Percentiles rank a stretch among this genome's conserved stretches.
phyloP scores from a whole-genome alignment of 1,139 yeast genomes.

The Kurtzmaniella natalensis region DNA sequence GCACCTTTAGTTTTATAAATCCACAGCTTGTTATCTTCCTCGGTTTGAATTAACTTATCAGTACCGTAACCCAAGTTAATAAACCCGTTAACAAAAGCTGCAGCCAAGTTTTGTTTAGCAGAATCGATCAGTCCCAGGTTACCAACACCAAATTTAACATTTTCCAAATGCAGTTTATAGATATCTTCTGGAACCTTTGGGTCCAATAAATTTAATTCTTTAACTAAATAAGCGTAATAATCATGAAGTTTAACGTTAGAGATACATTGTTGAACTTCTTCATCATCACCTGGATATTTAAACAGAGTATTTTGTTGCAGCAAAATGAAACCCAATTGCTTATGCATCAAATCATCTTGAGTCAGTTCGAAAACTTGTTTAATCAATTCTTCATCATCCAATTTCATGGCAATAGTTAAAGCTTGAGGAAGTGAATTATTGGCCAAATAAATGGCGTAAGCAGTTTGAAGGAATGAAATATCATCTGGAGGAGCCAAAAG shows the following conservation, averaged over 20 bases:
- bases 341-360: slow-evolving; percentile 66
- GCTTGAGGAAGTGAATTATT: slow-evolving; percentile 88
- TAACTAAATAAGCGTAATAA: slow-evolving; percentile 73
- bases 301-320: slow-evolving; percentile 85
- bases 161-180: slow-evolving; percentile 85
- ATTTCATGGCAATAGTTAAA: slow-evolving; percentile 78
- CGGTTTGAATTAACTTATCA: slow-evolving; percentile 76
- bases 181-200: slow-evolving; percentile 96
- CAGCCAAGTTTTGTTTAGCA: slow-evolving; percentile 94
- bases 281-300: slow-evolving; percentile 58
- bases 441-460: slow-evolving; percentile 79
- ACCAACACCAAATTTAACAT: slow-evolving; percentile 51
- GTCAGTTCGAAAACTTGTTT: slow-evolving; percentile 76
- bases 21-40: slow-evolving; percentile 74
- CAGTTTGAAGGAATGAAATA: slow-evolving; percentile 78
- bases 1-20: slow-evolving; percentile 88
- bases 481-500: slow-evolving; percentile 95
- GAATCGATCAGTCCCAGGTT: slow-evolving; percentile 76
- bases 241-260: slow-evolving; percentile 78
- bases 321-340: slow-evolving; percentile 86
- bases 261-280: slow-evolving; percentile 80
- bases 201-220: slow-evolving; percentile 81
- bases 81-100: slow-evolving; percentile 88
- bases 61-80: slow-evolving; percentile 86
- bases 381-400: slow-evolving; percentile 78